Evolutionary conservation across 768 basidiomycete species (phyloP), one percentile per base, ranked within the genome.

Genomic region (Rhodotorula paludigena): DNA sequence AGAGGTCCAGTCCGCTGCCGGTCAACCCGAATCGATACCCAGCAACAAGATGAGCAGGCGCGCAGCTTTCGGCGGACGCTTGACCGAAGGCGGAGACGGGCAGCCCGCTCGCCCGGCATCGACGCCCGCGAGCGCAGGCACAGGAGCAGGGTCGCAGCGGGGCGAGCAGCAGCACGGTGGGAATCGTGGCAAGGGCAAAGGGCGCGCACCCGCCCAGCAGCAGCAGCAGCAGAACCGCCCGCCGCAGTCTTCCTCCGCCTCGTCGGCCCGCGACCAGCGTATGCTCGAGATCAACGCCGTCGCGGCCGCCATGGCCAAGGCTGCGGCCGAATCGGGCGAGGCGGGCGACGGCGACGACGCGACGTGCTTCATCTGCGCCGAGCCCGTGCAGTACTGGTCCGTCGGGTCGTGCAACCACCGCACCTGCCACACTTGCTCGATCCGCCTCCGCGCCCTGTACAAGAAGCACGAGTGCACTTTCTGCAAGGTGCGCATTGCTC

Each of bases 381-480:
- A 97, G 75, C 87, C 88, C 8, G 86, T 94, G 78, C 92, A 89
- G 76, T 94, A 90, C 76, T 92, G 87, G 78, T 85, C 90, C 11
- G 80, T 96, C 38, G 87, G 92, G 25, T 84, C 87, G 61, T 99
- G 94, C 80, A 90, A 91, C 77, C 94, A 99, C 76, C 82, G 89
- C 58, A 97, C 91, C 6, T 98, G 94, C 81, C 92, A 96, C 79
- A 87, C 93, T 66, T 99, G 94, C 76, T 87, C 89, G 0, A 79
- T 97, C 57, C 85, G 94, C 12, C 79, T 98, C 36, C 80, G 94
- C 45, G 91, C 91, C 7, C 80, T 98, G 54, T 99, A 96, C 82
- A 97, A 97, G 82, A 93, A 89, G 78, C 81, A 80, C 48, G 89
- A 92, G 21, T 98, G 94, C 76, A 90, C 94, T 1, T 96, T 96